Evolutionary conservation across 192 early-diverging fungal genomes (phyloP).

Genomic region (Gigaspora rosea): DNA sequence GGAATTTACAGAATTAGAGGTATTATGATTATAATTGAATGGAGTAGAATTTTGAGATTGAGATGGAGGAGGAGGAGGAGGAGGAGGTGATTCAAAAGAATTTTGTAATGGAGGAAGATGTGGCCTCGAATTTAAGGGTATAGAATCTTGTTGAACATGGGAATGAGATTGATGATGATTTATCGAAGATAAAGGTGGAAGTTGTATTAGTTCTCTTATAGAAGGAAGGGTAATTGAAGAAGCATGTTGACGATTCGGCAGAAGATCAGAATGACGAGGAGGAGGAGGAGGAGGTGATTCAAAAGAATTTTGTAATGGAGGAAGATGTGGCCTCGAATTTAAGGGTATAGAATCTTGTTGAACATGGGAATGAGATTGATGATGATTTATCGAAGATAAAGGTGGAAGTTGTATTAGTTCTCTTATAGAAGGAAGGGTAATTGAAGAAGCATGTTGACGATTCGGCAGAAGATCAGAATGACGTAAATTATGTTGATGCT

Average conservation of each 20-base stretch:
- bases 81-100: no score
- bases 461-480: background rate
- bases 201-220: conserved; percentile 9
- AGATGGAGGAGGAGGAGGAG: no score
- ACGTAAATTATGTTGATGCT: background rate
- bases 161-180: background rate
- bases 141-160: background rate
- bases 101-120: no score
- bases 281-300: no score
- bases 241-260: background rate
- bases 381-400: background rate
- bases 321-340: no score
- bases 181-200: background rate
- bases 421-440: conserved; percentile 5
- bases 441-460: background rate
- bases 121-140: no score
- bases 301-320: no score
- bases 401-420: conserved; percentile 3
- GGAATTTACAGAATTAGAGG: no score
- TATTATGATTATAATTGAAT: no score
- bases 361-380: background rate
- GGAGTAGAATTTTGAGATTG: no score
- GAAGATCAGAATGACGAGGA: no score
- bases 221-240: background rate
- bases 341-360: background rate